Conservation (phyloP, 148 eudicot species). For the Vaccinium vitisidaea region DNA sequence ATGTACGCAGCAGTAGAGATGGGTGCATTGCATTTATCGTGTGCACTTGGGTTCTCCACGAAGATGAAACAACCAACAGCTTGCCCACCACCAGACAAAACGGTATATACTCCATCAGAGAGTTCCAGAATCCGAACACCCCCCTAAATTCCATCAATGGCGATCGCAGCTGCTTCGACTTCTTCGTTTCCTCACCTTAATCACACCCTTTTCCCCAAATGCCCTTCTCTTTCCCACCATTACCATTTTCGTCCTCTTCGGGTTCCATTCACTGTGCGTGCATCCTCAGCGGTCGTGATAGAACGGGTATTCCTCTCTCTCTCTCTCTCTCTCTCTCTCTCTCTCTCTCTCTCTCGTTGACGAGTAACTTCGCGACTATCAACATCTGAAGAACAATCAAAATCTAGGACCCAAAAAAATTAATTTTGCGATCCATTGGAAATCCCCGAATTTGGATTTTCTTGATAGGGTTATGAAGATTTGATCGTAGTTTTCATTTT, state of each 20-base stretch:
- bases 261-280: constrained; percentile 27
- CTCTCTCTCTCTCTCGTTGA: not conserved
- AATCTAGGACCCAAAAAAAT: not conserved
- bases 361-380: no score
- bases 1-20: no score
- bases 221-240: constrained; percentile 23
- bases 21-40: not conserved
- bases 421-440: not conserved
- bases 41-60: constrained; percentile 12
- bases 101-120: not conserved
- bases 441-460: not conserved
- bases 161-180: constrained; percentile 23
- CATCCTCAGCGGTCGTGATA: constrained; percentile 31
- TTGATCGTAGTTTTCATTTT: not conserved
- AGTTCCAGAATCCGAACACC: not conserved
- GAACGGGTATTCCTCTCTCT: constrained; percentile 21
- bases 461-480: not conserved
- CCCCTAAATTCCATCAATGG: constrained; percentile 13
- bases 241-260: constrained; percentile 25
- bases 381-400: not conserved
- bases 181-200: constrained; percentile 21
- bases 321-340: constrained; percentile 4
- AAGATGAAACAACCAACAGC: not conserved
- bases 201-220: constrained; percentile 22
- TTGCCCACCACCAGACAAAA: no score